phyloP scores from a whole-genome alignment of 139 green algal species.

The Microglena sp. region DNA sequence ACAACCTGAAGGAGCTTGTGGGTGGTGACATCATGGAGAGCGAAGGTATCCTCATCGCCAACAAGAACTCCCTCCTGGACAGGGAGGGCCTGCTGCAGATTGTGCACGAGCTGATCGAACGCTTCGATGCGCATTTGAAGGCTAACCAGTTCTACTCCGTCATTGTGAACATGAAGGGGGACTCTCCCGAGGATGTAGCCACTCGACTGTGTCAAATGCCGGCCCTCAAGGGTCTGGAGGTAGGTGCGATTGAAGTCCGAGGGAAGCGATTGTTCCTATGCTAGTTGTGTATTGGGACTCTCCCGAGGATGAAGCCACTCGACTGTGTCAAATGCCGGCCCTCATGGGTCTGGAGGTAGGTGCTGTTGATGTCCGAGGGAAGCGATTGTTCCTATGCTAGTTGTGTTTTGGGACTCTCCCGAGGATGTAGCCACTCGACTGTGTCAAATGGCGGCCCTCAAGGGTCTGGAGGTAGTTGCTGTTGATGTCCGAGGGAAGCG shows the following conservation, averaged over 20 bases:
- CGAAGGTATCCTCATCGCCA: conserved; percentile 79
- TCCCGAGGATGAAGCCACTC: conserved; percentile 63
- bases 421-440: conserved; percentile 71
- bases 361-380: neutral
- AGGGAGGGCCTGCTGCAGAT: conserved; percentile 47
- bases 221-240: conserved; percentile 55
- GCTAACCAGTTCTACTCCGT: conserved; percentile 83
- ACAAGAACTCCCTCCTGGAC: conserved; percentile 55
- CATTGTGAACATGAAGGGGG: conserved; percentile 81
- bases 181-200: conserved; percentile 67
- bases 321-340: conserved; percentile 36
- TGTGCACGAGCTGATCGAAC: conserved; percentile 90
- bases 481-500: neutral
- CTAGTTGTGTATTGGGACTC: no score
- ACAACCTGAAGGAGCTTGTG: conserved; percentile 90
- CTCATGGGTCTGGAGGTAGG: conserved; percentile 57
- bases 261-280: neutral
- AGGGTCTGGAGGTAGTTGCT: conserved; percentile 44
- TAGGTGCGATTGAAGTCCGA: neutral
- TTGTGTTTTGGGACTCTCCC: conserved; percentile 42
- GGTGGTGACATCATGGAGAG: conserved; percentile 73
- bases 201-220: conserved; percentile 37
- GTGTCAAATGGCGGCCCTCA: conserved; percentile 37
- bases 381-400: no score
- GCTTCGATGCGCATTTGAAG: conserved; percentile 89